Percentiles rank a stretch among this genome's conserved stretches.
Evolutionary conservation across 2,329 filamentous ascomycete genomes (phyloP).

Genomic region (Magnaporthiopsis incrustans): DNA sequence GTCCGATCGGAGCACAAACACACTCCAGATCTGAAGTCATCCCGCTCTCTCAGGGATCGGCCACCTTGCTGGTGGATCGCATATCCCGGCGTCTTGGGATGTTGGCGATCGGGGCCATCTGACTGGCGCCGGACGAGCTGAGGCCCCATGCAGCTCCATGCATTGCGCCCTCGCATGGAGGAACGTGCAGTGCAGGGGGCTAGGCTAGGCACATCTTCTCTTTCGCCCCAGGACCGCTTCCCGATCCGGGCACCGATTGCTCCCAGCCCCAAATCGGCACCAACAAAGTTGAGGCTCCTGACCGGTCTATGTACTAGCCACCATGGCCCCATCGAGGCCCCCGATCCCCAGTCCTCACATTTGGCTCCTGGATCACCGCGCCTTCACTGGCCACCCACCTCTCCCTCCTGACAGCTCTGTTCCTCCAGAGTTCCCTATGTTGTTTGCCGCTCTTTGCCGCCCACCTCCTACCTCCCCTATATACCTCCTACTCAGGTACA

Average conservation of each 20-base stretch:
- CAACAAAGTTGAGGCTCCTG: not conserved
- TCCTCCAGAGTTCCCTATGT: too few relatives aligned
- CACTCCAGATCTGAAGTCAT: not conserved
- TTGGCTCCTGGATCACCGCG: not conserved
- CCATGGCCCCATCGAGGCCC: not conserved
- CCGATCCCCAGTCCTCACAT: not conserved
- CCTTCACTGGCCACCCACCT: not conserved
- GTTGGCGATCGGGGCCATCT: not conserved
- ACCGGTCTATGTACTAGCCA: too few relatives aligned
- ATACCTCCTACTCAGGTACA: too few relatives aligned
- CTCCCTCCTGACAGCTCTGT: not conserved
- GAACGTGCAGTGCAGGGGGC: too few relatives aligned
- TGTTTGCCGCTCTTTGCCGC: not conserved
- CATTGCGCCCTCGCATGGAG: too few relatives aligned
- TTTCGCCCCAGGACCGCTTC: not conserved
- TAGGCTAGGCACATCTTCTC: not conserved
- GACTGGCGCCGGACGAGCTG: not conserved
- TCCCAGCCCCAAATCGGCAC: not conserved
- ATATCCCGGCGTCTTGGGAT: not conserved
- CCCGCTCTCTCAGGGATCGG: not conserved
- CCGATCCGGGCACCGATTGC: not conserved
- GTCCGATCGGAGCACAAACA: not conserved
- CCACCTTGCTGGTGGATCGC: not conserved
- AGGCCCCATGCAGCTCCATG: not conserved
- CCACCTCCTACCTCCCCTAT: too few relatives aligned